Base-by-base conservation (phyloP, 2,329 filamentous ascomycete species). In the Coniochaeta sp. region DNA sequence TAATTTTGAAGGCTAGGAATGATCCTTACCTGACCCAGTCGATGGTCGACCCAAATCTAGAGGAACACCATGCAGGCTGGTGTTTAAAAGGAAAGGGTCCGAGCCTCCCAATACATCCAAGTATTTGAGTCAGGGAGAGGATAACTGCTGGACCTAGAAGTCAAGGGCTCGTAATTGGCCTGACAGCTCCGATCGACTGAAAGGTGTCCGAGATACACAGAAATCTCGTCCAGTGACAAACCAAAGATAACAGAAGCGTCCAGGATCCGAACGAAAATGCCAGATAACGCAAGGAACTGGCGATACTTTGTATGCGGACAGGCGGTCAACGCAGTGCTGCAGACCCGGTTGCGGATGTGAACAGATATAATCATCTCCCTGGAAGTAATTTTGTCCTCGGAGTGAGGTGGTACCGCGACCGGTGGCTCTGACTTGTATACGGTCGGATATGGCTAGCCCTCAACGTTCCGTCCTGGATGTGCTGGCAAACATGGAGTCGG, bases 161-260 rank as follows among this genome's bases (percentile, higher is more conserved):
- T 43, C 16, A 5, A 3, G 17, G 19, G 40, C 19, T 24, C 22
- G 43, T 24, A 57, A 57, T 57, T 57, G 54, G 54, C 34, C 33
- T 57, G 33, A 9, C 17, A 19, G 17, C 52, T 36, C 52, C 52
- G 31, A 56, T 56, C 52, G 52, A 56, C 28, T 19, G 14, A 44
- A n/a, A n/a, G 26, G 52, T 56, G 28, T 17, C 19, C 31, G 34
- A 57, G 16, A 11, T 16, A 24, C 26, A 24, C 31, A 47, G 6
- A 24, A 22, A 4, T 47, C 6, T 34, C 54, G 54, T 22, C 54
- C 54, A 57, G 54, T 57, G 54, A 57, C 17, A 57, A n/a, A 26
- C 9, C 54, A 57, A 57, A 57, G 54, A 57, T 57, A 57, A 57
- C 54, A 57, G 54, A 36, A 31, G 24, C 7, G 54, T 26, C 47